Percentiles rank a stretch among this genome's conserved stretches.
These are phyloP conservation scores for Aspergillus avenaceus DNA, from an alignment of 495 filamentous ascomycete genomes.

Conservation along the genomic window DNA sequence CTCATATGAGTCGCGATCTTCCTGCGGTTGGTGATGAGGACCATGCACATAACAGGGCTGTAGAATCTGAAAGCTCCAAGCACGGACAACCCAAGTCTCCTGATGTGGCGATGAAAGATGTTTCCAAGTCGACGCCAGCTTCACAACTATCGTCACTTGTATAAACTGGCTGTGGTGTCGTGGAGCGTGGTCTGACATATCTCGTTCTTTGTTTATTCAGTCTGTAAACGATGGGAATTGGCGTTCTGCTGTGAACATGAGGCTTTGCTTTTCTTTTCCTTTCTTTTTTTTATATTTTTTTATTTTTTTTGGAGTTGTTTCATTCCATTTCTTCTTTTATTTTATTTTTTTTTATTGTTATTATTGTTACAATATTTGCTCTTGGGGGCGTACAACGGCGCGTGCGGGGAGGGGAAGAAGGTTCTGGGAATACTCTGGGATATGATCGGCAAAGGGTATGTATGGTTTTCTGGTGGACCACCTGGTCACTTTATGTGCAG, in stretches of 20 bases:
- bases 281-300: conserved; percentile 11
- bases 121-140: conserved; percentile 20
- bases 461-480: conserved; percentile 8
- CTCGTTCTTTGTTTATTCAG: conserved; percentile 8
- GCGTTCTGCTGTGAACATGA: conserved; percentile 19
- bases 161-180: conserved; percentile 11
- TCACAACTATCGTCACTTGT: conserved; percentile 21
- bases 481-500: conserved; percentile 12
- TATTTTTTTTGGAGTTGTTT: conserved; percentile 24
- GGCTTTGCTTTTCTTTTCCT: conserved; percentile 11
- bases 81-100: conserved; percentile 14
- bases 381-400: no score
- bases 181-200: not conserved
- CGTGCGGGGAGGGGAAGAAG: conserved; percentile 19
- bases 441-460: conserved; percentile 18
- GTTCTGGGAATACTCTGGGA: conserved; percentile 33
- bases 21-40: conserved; percentile 9
- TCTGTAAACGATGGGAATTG: conserved; percentile 22
- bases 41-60: conserved; percentile 12
- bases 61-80: conserved; percentile 12
- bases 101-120: conserved; percentile 34
- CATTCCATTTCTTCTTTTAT: no score
- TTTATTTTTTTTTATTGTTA: no score
- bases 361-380: no score
- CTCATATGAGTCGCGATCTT: conserved; percentile 7